Conservation (phyloP, 2,329 filamentous ascomycete genomes). For the Pestalotiopsis sp. region DNA sequence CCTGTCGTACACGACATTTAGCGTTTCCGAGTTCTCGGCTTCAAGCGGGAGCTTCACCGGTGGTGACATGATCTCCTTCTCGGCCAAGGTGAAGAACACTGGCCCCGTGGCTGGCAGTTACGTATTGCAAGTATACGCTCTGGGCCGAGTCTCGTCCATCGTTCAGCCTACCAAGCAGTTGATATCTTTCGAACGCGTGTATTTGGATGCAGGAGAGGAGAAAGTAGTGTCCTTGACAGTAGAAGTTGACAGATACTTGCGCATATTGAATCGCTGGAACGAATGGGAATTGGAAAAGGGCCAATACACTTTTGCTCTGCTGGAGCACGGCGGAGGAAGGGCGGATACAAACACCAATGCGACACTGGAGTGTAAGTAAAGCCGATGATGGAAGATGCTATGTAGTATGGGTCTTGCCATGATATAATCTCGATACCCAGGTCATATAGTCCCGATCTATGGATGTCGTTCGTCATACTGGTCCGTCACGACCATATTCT, state of each 20-base stretch:
- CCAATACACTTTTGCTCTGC: conserved; percentile 41
- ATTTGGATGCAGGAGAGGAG: conserved; percentile 37
- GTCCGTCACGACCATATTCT: no score
- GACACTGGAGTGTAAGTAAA: conserved; percentile 38
- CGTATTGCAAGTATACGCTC: conserved; percentile 43
- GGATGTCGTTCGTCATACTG: no score
- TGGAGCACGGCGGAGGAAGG: conserved; percentile 40
- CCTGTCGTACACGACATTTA: conserved; percentile 36
- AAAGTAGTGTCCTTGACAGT: conserved; percentile 34
- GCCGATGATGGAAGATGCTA: background rate
- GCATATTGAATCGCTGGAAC: conserved; percentile 42
- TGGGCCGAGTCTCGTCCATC: conserved; percentile 40
- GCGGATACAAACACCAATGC: conserved; percentile 38
- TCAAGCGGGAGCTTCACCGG: conserved; percentile 22
- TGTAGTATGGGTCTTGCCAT: background rate
- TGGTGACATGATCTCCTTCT: conserved; percentile 37
- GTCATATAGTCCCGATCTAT: background rate
- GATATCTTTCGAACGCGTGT: conserved; percentile 42
- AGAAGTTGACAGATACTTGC: conserved; percentile 44
- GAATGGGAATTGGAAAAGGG: conserved; percentile 48
- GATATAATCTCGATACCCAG: no score
- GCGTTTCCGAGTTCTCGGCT: conserved; percentile 28
- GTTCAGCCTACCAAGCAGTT: conserved; percentile 46
- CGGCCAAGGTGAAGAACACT: conserved; percentile 34
- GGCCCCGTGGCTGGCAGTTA: conserved; percentile 37